Evolutionary conservation across 2,329 filamentous ascomycete species (phyloP).

Genomic region (Zasmidium cellare): DNA sequence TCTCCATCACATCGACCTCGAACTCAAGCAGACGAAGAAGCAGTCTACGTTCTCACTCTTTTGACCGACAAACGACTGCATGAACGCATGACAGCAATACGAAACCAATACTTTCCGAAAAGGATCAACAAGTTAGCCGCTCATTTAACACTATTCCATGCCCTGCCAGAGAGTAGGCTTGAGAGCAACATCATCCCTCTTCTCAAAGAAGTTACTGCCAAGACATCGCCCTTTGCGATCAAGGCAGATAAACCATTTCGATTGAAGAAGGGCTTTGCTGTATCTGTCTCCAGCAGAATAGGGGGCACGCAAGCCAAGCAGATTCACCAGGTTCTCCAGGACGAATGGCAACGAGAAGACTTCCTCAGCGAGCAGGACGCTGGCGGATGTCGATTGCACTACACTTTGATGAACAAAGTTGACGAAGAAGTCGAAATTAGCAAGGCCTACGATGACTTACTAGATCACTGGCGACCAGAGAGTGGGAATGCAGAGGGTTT

Average conservation of each 20-base stretch:
- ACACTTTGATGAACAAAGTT: conserved; percentile 51
- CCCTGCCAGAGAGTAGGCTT: conserved; percentile 43
- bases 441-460: conserved; percentile 39
- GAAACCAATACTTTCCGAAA: conserved; percentile 44
- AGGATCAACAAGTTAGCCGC: conserved; percentile 44
- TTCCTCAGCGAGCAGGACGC: conserved; percentile 46
- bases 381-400: conserved; percentile 42
- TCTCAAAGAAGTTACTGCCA: conserved; percentile 31
- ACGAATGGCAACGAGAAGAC: conserved; percentile 37
- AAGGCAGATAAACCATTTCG: conserved; percentile 41
- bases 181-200: conserved; percentile 35
- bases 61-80: conserved; percentile 40
- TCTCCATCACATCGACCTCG: conserved; percentile 32
- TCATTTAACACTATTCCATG: conserved; percentile 49
- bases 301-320: conserved; percentile 32
- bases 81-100: conserved; percentile 40
- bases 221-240: conserved; percentile 39
- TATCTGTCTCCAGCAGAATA: conserved; percentile 36
- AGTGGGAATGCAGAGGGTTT: conserved; percentile 40
- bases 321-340: conserved; percentile 38
- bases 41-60: conserved; percentile 47
- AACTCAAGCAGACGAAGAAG: conserved; percentile 33
- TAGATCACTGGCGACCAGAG: conserved; percentile 34
- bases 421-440: conserved; percentile 41
- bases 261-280: conserved; percentile 43